These are phyloP conservation scores for Candida germanica DNA, from an alignment of 805 yeast genomes.

Conservation along the genomic window DNA sequence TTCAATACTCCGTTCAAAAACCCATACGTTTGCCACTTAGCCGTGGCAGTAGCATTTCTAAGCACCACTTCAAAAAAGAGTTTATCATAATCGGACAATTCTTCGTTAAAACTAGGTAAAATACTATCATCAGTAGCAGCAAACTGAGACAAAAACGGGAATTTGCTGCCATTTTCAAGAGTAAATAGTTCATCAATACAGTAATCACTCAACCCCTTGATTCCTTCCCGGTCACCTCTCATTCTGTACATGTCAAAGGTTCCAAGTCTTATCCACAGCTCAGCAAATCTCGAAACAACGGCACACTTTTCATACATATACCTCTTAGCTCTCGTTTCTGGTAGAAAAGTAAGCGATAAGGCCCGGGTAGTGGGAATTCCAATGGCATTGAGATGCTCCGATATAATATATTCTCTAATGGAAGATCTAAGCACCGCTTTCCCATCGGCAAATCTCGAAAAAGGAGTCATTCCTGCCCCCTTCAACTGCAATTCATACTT, in stretches of 20 bases:
- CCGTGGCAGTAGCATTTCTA: slow-evolving; percentile 75
- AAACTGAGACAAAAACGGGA: slow-evolving; percentile 26
- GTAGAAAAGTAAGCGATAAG: slow-evolving; percentile 65
- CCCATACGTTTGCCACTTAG: slow-evolving; percentile 88
- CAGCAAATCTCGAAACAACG: slow-evolving; percentile 77
- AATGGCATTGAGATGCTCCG: slow-evolving; percentile 75
- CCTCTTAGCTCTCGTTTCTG: slow-evolving; percentile 74
- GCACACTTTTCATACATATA: slow-evolving; percentile 77
- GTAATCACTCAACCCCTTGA: slow-evolving; percentile 65
- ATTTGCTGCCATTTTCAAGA: slow-evolving; percentile 20
- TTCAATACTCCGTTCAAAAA: slow-evolving; percentile 91
- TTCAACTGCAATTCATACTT: slow-evolving; percentile 74
- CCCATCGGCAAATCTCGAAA: slow-evolving; percentile 93
- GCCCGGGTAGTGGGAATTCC: slow-evolving; percentile 90
- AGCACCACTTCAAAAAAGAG: slow-evolving; percentile 67
- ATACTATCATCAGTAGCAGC: slow-evolving; percentile 19
- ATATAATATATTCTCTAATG: slow-evolving; percentile 80
- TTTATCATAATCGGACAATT: slow-evolving; percentile 59
- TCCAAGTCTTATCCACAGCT: slow-evolving; percentile 84
- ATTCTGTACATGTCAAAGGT: slow-evolving; percentile 79
- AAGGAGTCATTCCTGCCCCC: slow-evolving; percentile 92
- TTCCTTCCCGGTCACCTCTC: slow-evolving; percentile 64
- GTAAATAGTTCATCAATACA: slow-evolving; percentile 64
- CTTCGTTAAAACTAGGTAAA: slow-evolving; percentile 15
- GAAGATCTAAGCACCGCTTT: slow-evolving; percentile 88